Evolutionary conservation across 2,329 filamentous ascomycete genomes (phyloP), one percentile per base, ranked within the genome.

Genomic region (Alternaria sp.): DNA sequence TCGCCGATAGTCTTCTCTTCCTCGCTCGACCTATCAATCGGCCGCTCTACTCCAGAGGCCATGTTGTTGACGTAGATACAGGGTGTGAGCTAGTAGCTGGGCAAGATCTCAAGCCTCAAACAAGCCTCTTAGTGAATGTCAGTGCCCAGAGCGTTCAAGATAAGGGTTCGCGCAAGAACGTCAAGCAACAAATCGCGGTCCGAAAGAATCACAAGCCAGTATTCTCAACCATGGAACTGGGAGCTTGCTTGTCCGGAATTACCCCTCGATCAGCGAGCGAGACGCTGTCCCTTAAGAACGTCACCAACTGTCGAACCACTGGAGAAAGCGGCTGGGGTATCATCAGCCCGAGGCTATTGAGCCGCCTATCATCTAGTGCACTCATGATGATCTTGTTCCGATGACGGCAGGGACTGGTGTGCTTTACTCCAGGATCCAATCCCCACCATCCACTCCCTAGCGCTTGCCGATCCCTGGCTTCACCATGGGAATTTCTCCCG

Each of bases 31-130:
- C 63, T 63, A n/a, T 71, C 69, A 44, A 66, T 64, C 21, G 67
- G 60, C 25, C 67, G 57, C 55, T 75, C 73, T 28, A 60, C 45
- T 59, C 71, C 70, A 7, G 69, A 66, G 23, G 70, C 72, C 74
- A 75, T 76, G 4, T 21, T 59, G 33, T 23, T 6, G 10, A 10
- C 14, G 37, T 12, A 30, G 26, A 20, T 1, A 33, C 30, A 20
- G 37, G n/a, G 11, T 8, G 45, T 30, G 41, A 28, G 7, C 28
- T 21, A 33, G 43, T 23, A 18, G 49, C 20, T 11, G 8, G 20
- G 20, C 33, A n/a, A 45, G 25, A 47, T 23, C 21, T 21, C 18
- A 33, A 33, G 28, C 15, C 26, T 21, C 28, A 8, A 44, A n/a
- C 20, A 53, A 37, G 28, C 28, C 20, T 53, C 10, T 15, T 37